Evolutionary conservation across 495 filamentous ascomycete genomes (phyloP), one percentile per base, ranked within the genome.

Genomic region (Amniculicola lignicola): DNA sequence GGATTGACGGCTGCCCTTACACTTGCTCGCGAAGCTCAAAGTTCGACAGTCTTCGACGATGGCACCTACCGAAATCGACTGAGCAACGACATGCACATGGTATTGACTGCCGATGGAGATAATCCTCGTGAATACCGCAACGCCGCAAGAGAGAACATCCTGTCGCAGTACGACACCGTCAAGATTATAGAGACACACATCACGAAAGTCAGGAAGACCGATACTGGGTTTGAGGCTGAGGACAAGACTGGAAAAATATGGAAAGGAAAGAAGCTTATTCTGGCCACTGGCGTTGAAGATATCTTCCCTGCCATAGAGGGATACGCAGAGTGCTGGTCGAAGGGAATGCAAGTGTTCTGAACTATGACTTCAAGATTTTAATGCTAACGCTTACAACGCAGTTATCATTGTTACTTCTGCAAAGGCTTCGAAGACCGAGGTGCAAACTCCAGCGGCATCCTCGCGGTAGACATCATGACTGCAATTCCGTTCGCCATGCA

Each of bases 21-120:
- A 4, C 72, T 85, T 0, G 72, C 74, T 0, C 79, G 81, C n/a
- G 70, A 74, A 21, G 58, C 69, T 4, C 70, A 77, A 51, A 72
- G 69, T 0, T 64, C 70, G 7, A 52, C 78, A 2, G 63, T 83
- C 41, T 78, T 84, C 66, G 73, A 77, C n/a, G n/a, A n/a, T n/a
- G n/a, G n/a, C n/a, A n/a, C n/a, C n/a, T n/a, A n/a, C n/a, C n/a
- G n/a, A n/a, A n/a, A n/a, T n/a, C n/a, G n/a, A n/a, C 37, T 40
- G 10, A 40, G n/a, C n/a, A n/a, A n/a, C 37, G 37, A 9, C 37
- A 6, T 40, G 37, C 37, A 40, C 16, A 40, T 18, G 16, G 6
- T 9, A 9, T 9, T 40, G 6, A 40, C 19, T 6, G 11, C 19
- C 16, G 37, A 40, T 66, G 72, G 71, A 1, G 62, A 65, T 4